A percentile compares a stretch with the other conserved stretches of the same genome.
These are phyloP conservation scores for Sistotremastrum suecicum DNA, from an alignment of 768 basidiomycete species.

Conservation along the genomic window DNA sequence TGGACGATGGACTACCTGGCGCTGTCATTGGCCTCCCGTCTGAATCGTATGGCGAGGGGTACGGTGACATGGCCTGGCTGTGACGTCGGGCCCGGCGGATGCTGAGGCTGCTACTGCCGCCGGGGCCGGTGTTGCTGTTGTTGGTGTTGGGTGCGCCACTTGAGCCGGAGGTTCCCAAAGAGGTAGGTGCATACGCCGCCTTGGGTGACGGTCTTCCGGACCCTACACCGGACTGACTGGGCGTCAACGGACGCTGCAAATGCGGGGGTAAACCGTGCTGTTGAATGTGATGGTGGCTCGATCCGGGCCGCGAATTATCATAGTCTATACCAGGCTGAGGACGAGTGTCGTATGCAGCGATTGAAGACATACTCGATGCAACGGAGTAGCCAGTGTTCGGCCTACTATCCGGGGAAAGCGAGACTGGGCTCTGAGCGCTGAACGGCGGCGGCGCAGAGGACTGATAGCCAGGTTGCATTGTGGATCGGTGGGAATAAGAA, in stretches of 20 bases:
- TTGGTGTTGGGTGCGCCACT: constrained; percentile 46
- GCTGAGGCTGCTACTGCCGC: constrained; percentile 32
- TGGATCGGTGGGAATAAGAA: constrained; percentile 61
- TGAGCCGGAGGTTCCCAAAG: neutral
- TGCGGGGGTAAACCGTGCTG: constrained; percentile 1
- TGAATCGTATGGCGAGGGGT: constrained; percentile 64
- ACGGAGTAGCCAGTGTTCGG: constrained; percentile 81
- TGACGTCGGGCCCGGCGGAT: constrained; percentile 64
- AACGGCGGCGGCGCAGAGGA: constrained; percentile 1
- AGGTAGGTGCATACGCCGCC: neutral
- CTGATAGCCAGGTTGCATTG: constrained; percentile 12
- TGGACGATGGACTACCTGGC: constrained; percentile 2
- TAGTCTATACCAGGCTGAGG: constrained; percentile 23
- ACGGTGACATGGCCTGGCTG: constrained; percentile 79
- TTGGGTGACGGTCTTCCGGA: neutral
- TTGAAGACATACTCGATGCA: constrained; percentile 55
- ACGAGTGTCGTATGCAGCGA: constrained; percentile 49
- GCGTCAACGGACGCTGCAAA: constrained; percentile 33
- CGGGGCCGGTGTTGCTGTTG: constrained; percentile 33
- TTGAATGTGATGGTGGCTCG: constrained; percentile 39
- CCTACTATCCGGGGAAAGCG: constrained; percentile 70
- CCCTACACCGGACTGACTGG: constrained; percentile 38
- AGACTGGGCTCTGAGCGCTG: constrained; percentile 55
- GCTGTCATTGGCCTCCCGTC: constrained; percentile 10
- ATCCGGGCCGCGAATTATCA: constrained; percentile 62